Percentiles rank a stretch among this genome's conserved stretches.
Evolutionary conservation across 306 rosid species (phyloP).

Genomic region (Medicago lupulina): DNA sequence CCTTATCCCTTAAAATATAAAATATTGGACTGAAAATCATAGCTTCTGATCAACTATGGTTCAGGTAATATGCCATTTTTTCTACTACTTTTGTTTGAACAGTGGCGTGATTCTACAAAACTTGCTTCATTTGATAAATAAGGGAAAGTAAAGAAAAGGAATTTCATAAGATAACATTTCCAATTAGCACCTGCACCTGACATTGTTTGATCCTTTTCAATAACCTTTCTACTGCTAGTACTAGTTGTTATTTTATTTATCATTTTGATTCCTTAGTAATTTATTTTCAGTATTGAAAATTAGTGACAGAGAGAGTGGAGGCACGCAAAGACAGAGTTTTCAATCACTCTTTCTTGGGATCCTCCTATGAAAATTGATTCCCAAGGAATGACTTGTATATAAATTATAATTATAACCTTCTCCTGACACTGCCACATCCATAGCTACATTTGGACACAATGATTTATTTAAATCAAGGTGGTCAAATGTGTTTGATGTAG

Average conservation of each 20-base stretch:
- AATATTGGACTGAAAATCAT: slow-evolving; percentile 63
- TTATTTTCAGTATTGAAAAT: slow-evolving; percentile 9
- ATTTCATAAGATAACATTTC: slow-evolving; percentile 47
- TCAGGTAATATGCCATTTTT: slow-evolving; percentile 50
- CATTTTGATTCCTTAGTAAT: not conserved
- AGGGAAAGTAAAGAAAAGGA: slow-evolving; percentile 41
- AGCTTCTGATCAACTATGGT: slow-evolving; percentile 52
- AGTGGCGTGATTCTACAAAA: slow-evolving; percentile 46
- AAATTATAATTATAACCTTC: not conserved
- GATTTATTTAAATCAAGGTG: not conserved
- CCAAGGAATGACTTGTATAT: not conserved
- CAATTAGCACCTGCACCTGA: slow-evolving; percentile 62
- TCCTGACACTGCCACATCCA: not conserved
- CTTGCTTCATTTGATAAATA: slow-evolving; percentile 44
- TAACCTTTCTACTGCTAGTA: slow-evolving; percentile 42
- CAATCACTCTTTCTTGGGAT: slow-evolving; percentile 44
- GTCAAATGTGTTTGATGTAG: not conserved
- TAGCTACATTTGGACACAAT: not conserved
- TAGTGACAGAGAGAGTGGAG: slow-evolving; percentile 33
- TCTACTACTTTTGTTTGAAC: slow-evolving; percentile 41
- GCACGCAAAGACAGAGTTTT: slow-evolving; percentile 48
- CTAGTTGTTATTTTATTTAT: slow-evolving; percentile 28
- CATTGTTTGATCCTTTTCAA: slow-evolving; percentile 50
- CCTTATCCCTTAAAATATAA: slow-evolving; percentile 51
- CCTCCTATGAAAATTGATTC: slow-evolving; percentile 34